phyloP scores from a whole-genome alignment of 2,329 filamentous ascomycete genomes.

The Fonsecaea pedrosoi region DNA sequence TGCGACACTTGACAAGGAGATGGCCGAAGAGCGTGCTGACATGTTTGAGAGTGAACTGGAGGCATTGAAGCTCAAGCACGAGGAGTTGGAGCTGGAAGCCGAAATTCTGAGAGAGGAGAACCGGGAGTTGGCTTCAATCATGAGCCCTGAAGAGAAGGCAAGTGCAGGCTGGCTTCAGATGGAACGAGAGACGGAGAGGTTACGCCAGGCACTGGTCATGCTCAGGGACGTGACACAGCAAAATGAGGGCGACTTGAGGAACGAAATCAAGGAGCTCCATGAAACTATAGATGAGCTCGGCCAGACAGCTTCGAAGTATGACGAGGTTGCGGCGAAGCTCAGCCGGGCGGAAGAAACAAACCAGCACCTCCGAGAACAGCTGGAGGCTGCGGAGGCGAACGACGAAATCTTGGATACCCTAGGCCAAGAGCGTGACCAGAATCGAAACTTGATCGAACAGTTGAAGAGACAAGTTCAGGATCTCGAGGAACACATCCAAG shows the following conservation, averaged over 20 bases:
- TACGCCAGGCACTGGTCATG: conserved; percentile 82
- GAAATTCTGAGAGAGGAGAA: conserved; percentile 90
- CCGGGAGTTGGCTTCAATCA: conserved; percentile 78
- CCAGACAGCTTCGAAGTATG: conserved; percentile 71
- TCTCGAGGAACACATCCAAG: conserved; percentile 84
- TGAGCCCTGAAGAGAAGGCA: conserved; percentile 84
- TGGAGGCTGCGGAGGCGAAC: conserved; percentile 84
- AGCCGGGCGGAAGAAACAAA: conserved; percentile 74
- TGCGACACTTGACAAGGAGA: conserved; percentile 87
- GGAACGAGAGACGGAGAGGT: conserved; percentile 85
- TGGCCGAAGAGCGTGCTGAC: conserved; percentile 93
- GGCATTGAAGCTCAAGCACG: conserved; percentile 73
- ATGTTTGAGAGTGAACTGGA: conserved; percentile 81
- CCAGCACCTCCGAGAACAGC: conserved; percentile 85
- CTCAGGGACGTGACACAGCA: conserved; percentile 87
- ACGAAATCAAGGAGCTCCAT: conserved; percentile 75
- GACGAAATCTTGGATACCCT: conserved; percentile 95
- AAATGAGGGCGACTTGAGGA: conserved; percentile 78
- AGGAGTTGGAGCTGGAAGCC: conserved; percentile 86
- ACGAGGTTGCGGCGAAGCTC: conserved; percentile 74
- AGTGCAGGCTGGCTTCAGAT: conserved; percentile 89
- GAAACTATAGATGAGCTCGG: conserved; percentile 73
- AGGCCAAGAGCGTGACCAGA: conserved; percentile 80
- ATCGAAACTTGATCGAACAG: conserved; percentile 34
- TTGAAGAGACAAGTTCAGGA: conserved; percentile 70